A percentile compares a stretch with the other conserved stretches of the same genome.
These are phyloP conservation scores for Fraxinus quadrangulata DNA, from an alignment of 257 asterid species.

Conservation along the genomic window DNA sequence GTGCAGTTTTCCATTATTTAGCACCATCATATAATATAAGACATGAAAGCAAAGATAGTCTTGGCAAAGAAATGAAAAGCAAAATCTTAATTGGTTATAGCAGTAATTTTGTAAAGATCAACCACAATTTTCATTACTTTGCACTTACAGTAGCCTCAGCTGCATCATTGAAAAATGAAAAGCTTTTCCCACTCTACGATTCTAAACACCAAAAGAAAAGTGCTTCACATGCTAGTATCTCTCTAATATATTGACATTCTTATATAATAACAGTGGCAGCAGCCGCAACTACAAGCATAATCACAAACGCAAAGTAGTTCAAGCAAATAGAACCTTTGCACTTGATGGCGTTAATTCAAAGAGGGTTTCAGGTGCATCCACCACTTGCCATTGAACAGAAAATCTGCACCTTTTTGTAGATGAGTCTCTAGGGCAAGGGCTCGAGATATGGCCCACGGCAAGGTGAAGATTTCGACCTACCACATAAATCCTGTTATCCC, in stretches of 20 bases:
- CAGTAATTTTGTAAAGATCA: background rate
- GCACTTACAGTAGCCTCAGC: background rate
- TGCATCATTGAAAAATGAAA: background rate
- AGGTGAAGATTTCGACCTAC: conserved; percentile 91
- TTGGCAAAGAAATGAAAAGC: background rate
- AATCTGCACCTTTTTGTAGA: conserved; percentile 42
- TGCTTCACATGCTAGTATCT: conserved; percentile 26
- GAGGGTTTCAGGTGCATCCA: conserved; percentile 74
- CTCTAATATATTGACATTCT: conserved; percentile 23
- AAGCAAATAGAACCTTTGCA: conserved; percentile 91
- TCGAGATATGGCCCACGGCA: conserved; percentile 74
- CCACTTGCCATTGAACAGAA: conserved; percentile 66
- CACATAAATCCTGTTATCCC: conserved; percentile 65
- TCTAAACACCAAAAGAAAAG: conserved; percentile 1
- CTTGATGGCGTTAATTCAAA: conserved; percentile 76
- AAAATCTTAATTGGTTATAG: background rate
- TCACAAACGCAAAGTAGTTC: conserved; percentile 21
- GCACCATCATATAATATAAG: background rate
- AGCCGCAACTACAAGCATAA: conserved; percentile 16
- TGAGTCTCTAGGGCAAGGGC: conserved; percentile 7
- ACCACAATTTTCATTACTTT: background rate
- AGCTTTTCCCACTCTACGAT: background rate
- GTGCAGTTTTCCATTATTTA: background rate
- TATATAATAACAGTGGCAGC: conserved; percentile 21
- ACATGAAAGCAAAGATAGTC: background rate